These are phyloP conservation scores for Ustilago xerochloae DNA, from an alignment of 1,284 basidiomycete genomes.

Conservation along the genomic window DNA sequence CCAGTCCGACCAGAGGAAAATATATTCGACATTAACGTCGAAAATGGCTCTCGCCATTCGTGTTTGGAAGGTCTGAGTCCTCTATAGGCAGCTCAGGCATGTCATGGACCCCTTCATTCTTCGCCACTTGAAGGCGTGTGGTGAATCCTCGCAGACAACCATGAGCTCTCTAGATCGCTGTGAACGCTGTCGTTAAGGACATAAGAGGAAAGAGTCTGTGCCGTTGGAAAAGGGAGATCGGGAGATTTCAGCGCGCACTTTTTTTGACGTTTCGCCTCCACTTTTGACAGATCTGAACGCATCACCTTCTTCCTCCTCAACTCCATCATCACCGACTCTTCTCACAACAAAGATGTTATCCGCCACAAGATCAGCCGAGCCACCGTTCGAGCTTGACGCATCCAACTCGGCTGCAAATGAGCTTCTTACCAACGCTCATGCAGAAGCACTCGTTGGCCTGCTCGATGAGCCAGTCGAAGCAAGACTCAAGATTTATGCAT, in stretches of 20 bases:
- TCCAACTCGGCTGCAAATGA: neutral
- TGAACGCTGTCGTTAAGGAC: too few relatives aligned
- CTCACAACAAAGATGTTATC: conserved; percentile 15
- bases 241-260: neutral
- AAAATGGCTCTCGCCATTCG: too few relatives aligned
- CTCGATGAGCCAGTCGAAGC: conserved; percentile 32
- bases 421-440: conserved; percentile 23
- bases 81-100: too few relatives aligned
- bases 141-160: too few relatives aligned
- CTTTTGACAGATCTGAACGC: neutral
- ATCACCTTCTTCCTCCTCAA: neutral
- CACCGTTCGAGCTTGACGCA: conserved; percentile 14
- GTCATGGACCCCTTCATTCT: too few relatives aligned
- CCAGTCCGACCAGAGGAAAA: too few relatives aligned
- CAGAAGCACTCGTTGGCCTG: conserved; percentile 12
- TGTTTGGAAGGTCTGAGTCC: too few relatives aligned
- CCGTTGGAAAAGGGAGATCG: too few relatives aligned
- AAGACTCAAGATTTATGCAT: conserved; percentile 34
- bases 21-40: too few relatives aligned
- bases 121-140: too few relatives aligned
- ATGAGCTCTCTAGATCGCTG: too few relatives aligned
- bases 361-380: conserved; percentile 17
- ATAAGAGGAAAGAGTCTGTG: too few relatives aligned
- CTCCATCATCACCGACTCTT: neutral
- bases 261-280: neutral